Percentiles rank a stretch among this genome's conserved stretches.
phyloP scores from a whole-genome alignment of 345 rosid species.

The Pelargonium nanum region DNA sequence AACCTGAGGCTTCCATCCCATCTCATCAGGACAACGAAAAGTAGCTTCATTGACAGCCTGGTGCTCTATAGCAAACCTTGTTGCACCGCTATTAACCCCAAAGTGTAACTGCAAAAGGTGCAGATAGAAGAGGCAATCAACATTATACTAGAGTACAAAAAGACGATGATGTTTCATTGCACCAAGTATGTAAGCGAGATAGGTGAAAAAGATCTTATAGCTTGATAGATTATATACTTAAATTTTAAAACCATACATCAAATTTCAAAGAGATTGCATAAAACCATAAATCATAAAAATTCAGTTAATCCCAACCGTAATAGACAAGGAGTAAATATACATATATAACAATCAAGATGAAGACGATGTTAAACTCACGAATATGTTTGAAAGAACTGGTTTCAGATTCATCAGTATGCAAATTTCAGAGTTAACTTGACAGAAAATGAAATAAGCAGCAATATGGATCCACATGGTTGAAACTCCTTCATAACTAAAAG shows the following conservation, averaged over 20 bases:
- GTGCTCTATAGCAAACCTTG: slow-evolving; percentile 76
- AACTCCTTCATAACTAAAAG: too few species aligned
- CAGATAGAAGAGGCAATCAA: too few species aligned
- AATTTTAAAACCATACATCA: too few species aligned
- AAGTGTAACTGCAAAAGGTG: slow-evolving; percentile 50
- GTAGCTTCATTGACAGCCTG: slow-evolving; percentile 99
- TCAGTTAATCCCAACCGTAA: not conserved
- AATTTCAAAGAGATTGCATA: too few species aligned
- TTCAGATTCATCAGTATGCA: not conserved
- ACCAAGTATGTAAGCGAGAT: too few species aligned
- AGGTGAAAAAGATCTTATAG: too few species aligned
- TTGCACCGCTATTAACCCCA: slow-evolving; percentile 96
- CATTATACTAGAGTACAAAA: too few species aligned
- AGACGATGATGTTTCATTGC: too few species aligned
- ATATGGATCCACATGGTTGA: not conserved
- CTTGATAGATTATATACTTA: too few species aligned
- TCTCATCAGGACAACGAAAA: slow-evolving; percentile 90
- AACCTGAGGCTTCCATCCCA: slow-evolving; percentile 99
- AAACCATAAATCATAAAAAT: too few species aligned
- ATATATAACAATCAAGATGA: not conserved
- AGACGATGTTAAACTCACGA: not conserved
- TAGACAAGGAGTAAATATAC: not conserved
- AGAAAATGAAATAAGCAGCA: not conserved
- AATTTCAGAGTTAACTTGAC: not conserved
- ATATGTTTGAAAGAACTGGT: not conserved